Percentiles rank a stretch among this genome's conserved stretches.
phyloP scores from a whole-genome alignment of 140 eudicot species.

The Flaveria floridana region DNA sequence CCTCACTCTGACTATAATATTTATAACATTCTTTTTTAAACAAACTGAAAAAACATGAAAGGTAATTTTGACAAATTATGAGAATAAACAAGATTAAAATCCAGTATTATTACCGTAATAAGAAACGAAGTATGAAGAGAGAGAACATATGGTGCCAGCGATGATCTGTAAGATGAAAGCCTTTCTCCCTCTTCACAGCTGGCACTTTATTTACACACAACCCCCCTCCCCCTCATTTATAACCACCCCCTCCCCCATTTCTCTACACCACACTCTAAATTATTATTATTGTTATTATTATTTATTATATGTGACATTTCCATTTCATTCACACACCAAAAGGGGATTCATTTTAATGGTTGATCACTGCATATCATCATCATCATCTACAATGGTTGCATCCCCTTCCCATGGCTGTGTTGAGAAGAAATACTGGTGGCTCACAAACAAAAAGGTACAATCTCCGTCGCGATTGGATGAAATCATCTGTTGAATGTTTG shows the following conservation, averaged over 20 bases:
- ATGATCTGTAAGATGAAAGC: slow-evolving; percentile 58
- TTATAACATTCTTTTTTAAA: too few relatives aligned
- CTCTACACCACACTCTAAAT: slow-evolving; percentile 22
- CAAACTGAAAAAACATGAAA: too few relatives aligned
- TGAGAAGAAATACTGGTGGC: slow-evolving; percentile 65
- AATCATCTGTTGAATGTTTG: background rate
- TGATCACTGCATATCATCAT: slow-evolving; percentile 39
- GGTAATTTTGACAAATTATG: too few relatives aligned
- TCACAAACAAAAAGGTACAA: slow-evolving; percentile 67
- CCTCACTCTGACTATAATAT: too few relatives aligned
- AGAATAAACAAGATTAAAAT: too few relatives aligned
- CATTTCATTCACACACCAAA: slow-evolving; percentile 11
- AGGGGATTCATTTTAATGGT: slow-evolving; percentile 35
- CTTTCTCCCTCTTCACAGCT: slow-evolving; percentile 72
- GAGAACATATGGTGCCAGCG: slow-evolving; percentile 70
- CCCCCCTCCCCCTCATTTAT: slow-evolving; percentile 43
- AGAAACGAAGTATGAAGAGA: slow-evolving; percentile 20
- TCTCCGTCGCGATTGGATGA: background rate
- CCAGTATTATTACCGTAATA: too few relatives aligned
- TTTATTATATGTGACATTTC: slow-evolving; percentile 11
- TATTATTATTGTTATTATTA: slow-evolving; percentile 1
- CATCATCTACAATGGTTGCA: slow-evolving; percentile 45
- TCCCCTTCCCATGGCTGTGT: slow-evolving; percentile 41
- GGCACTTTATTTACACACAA: slow-evolving; percentile 47
- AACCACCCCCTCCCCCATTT: slow-evolving; percentile 27